Evolutionary conservation across 768 basidiomycete species (phyloP).

Genomic region (Amanita pseudoporphyria): DNA sequence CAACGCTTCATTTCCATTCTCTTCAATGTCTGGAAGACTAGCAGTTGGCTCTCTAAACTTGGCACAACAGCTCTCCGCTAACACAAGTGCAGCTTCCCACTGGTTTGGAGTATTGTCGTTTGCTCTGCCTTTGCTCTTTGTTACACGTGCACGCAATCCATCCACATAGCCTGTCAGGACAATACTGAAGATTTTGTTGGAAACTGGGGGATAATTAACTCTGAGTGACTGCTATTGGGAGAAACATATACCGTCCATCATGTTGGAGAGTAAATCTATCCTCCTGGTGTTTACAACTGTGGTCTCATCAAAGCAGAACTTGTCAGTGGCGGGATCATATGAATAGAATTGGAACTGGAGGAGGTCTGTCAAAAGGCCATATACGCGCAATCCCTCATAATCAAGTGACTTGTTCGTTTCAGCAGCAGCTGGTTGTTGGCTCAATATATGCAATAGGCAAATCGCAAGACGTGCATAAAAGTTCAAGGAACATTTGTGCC

Average conservation of each 20-base stretch:
- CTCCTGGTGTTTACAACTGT: constrained; percentile 2
- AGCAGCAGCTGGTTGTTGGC: background rate
- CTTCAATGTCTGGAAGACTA: constrained; percentile 7
- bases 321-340: constrained; percentile 5
- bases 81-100: constrained; percentile 8
- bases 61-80: constrained; percentile 7
- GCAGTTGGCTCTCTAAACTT: constrained; percentile 8
- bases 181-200: constrained; percentile 9
- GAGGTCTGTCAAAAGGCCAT: background rate
- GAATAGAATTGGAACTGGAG: constrained; percentile 8
- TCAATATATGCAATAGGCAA: constrained; percentile 4
- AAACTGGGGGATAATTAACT: constrained; percentile 8
- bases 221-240: constrained; percentile 1
- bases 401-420: background rate
- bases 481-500: constrained; percentile 8
- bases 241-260: constrained; percentile 7
- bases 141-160: constrained; percentile 2
- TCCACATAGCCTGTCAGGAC: constrained; percentile 7
- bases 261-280: background rate
- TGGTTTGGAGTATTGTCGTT: background rate
- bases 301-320: constrained; percentile 8
- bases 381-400: background rate
- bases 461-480: constrained; percentile 6
- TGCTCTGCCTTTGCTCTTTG: constrained; percentile 1
- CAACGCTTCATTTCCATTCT: constrained; percentile 9